phyloP scores from a whole-genome alignment of 2,329 filamentous ascomycete species.

The Talaromyces funiculosus region DNA sequence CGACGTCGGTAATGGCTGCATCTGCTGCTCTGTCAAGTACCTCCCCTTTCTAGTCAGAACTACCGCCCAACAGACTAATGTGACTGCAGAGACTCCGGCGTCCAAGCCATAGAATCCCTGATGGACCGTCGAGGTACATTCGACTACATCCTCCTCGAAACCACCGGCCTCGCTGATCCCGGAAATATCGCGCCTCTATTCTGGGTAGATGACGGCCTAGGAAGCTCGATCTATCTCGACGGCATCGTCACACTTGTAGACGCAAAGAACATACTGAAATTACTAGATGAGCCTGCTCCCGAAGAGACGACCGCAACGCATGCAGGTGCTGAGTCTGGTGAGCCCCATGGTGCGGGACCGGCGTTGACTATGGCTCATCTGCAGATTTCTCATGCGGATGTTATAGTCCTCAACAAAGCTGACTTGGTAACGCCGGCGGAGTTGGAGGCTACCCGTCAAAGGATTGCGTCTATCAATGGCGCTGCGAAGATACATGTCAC shows the following conservation, averaged over 20 bases:
- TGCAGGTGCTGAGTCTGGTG: constrained; percentile 19
- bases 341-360: constrained; percentile 48
- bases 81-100: constrained; percentile 69
- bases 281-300: constrained; percentile 62
- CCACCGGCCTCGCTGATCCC: constrained; percentile 88
- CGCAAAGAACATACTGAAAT: constrained; percentile 81
- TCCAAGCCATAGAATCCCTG: constrained; percentile 88
- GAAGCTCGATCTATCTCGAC: constrained; percentile 92
- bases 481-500: constrained; percentile 81
- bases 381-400: constrained; percentile 94
- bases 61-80: background rate
- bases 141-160: constrained; percentile 96
- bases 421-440: constrained; percentile 71
- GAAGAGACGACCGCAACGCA: constrained; percentile 32
- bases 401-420: constrained; percentile 88
- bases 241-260: constrained; percentile 95
- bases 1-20: constrained; percentile 91
- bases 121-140: constrained; percentile 93
- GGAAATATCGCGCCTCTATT: constrained; percentile 94
- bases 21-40: constrained; percentile 95
- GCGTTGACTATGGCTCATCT: constrained; percentile 88
- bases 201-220: constrained; percentile 94
- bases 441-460: constrained; percentile 61
- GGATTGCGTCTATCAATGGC: constrained; percentile 81
- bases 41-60: no score